These are phyloP conservation scores for Clonostachys rhizophaga DNA, from an alignment of 2,329 filamentous ascomycete species.

Conservation along the genomic window DNA sequence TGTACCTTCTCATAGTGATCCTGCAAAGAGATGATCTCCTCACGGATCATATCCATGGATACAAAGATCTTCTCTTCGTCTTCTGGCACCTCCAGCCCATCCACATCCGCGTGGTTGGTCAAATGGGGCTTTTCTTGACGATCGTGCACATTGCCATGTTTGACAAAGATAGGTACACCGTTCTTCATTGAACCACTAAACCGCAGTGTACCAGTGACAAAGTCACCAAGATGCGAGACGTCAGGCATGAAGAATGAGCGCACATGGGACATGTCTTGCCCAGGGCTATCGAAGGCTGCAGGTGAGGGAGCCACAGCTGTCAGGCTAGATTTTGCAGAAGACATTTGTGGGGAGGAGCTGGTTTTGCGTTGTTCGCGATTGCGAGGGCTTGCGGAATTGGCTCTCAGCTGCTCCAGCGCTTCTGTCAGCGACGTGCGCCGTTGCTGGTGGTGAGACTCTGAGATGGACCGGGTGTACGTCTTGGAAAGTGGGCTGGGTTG, in stretches of 20 bases:
- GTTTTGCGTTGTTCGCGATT: conserved; percentile 12
- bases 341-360: conserved; percentile 22
- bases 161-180: conserved; percentile 51
- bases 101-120: conserved; percentile 39
- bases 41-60: conserved; percentile 57
- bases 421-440: conserved; percentile 23
- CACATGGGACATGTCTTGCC: conserved; percentile 32
- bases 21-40: conserved; percentile 50
- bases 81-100: conserved; percentile 42
- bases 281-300: conserved; percentile 20
- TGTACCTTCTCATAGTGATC: conserved; percentile 52
- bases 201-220: conserved; percentile 48
- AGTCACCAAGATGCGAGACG: conserved; percentile 50
- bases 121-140: conserved; percentile 24
- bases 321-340: conserved; percentile 32
- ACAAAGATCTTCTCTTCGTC: conserved; percentile 56
- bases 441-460: conserved; percentile 9
- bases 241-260: conserved; percentile 51
- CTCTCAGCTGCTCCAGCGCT: conserved; percentile 26
- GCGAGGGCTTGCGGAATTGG: conserved; percentile 23
- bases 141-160: conserved; percentile 45
- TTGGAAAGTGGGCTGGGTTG: conserved; percentile 31
- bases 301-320: conserved; percentile 34
- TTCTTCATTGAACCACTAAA: conserved; percentile 46
- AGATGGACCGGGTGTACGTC: conserved; percentile 22